Percentiles rank a stretch among this genome's conserved stretches.
phyloP scores from a whole-genome alignment of 139 green algal genomes.

The Raphidocelis subcapitata region DNA sequence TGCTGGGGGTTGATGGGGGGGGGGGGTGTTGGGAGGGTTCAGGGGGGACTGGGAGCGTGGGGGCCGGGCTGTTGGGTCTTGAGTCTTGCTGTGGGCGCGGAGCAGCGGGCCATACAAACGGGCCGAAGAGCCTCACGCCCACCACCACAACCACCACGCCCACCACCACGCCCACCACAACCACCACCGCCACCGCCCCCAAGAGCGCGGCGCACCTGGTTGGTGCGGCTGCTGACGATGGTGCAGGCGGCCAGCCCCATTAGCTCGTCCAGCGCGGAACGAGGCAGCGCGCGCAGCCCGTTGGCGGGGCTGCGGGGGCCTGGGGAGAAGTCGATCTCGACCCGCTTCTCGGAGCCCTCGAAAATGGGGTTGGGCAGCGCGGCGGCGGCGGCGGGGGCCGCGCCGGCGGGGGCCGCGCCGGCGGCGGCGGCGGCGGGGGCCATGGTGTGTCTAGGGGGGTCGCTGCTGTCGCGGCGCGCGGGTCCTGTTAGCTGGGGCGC shows the following conservation, averaged over 20 bases:
- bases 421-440: not conserved
- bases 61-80: too few species aligned
- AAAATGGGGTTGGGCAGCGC: slow-evolving; percentile 62
- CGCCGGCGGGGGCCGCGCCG: not conserved
- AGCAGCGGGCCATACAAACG: too few species aligned
- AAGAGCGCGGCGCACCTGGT: too few species aligned
- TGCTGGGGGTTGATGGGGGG: not conserved
- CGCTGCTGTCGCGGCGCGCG: not conserved
- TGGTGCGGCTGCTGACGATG: slow-evolving; percentile 86
- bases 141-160: too few species aligned
- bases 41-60: too few species aligned
- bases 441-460: not conserved
- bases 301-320: slow-evolving; percentile 24
- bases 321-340: slow-evolving; percentile 84
- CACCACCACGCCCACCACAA: too few species aligned
- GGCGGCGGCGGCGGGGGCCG: not conserved
- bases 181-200: too few species aligned
- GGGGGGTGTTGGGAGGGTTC: too few species aligned
- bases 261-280: slow-evolving; percentile 72
- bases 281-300: slow-evolving; percentile 71
- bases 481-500: slow-evolving; percentile 35
- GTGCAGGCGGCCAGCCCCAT: slow-evolving; percentile 85
- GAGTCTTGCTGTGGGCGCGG: too few species aligned
- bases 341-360: slow-evolving; percentile 93
- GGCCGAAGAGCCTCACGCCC: too few species aligned